phyloP scores from a whole-genome alignment of 192 early-diverging fungal genomes.

The Oehlia diaphana region DNA sequence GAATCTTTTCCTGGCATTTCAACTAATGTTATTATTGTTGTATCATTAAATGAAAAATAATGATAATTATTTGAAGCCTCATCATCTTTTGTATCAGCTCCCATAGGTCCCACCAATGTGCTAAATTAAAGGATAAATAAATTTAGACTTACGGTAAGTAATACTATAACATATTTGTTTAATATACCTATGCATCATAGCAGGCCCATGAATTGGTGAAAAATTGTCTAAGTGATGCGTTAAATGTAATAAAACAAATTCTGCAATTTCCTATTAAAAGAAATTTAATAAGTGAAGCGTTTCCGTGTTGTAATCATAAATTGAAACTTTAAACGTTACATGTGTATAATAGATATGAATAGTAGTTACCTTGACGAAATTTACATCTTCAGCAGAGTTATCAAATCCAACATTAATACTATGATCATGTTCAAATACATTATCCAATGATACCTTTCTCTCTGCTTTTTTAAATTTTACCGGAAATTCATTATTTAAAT shows the following conservation, averaged over 20 bases:
- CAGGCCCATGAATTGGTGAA: constrained; percentile 63
- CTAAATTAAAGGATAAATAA: constrained; percentile 16
- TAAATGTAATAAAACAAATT: constrained; percentile 64
- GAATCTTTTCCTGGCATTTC: constrained; percentile 55
- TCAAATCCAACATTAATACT: constrained; percentile 19
- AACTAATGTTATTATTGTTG: constrained; percentile 68
- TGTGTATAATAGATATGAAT: too few relatives aligned
- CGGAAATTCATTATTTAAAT: not conserved
- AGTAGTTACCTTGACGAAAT: constrained; percentile 21
- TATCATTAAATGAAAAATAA: constrained; percentile 75
- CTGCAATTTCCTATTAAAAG: constrained; percentile 58
- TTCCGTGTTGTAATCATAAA: too few relatives aligned
- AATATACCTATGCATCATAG: constrained; percentile 51
- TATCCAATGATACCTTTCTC: not conserved
- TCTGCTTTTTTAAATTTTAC: constrained; percentile 29
- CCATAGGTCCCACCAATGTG: constrained; percentile 42
- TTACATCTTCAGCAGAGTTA: constrained; percentile 4
- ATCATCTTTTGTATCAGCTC: constrained; percentile 39
- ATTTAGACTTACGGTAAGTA: not conserved
- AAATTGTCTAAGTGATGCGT: constrained; percentile 71
- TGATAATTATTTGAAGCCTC: constrained; percentile 51
- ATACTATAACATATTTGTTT: not conserved
- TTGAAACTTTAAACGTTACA: too few relatives aligned
- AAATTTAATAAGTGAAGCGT: too few relatives aligned
- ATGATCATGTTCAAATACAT: constrained; percentile 11